Conservation (phyloP, 306 rosid genomes). For the Vigna mungo region DNA sequence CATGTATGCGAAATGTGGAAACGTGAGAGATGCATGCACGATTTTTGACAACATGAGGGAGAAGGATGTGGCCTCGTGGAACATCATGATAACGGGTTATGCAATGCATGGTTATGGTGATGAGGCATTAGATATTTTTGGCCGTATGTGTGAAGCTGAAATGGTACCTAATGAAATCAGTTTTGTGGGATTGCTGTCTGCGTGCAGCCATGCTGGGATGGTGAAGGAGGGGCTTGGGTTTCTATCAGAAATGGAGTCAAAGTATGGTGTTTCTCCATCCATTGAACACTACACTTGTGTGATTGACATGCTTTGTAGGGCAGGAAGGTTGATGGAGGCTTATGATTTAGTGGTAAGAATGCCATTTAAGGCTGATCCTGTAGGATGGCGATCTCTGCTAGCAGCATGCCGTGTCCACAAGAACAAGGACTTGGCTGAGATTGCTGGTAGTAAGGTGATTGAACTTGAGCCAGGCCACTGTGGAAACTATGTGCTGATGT, state of each 20-base stretch:
- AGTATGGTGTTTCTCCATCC: constrained; percentile 66
- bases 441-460: constrained; percentile 62
- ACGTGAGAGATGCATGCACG: constrained; percentile 68
- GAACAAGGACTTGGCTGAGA: constrained; percentile 67
- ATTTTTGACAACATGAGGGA: constrained; percentile 62
- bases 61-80: constrained; percentile 91
- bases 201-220: constrained; percentile 82
- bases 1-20: constrained; percentile 91
- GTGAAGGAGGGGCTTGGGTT: constrained; percentile 69
- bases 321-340: constrained; percentile 72
- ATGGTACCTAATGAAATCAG: constrained; percentile 67
- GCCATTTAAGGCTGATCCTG: constrained; percentile 71
- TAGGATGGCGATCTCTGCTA: constrained; percentile 83
- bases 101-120: constrained; percentile 75
- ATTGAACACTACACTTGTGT: constrained; percentile 87
- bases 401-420: constrained; percentile 78
- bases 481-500: constrained; percentile 82
- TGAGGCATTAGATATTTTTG: constrained; percentile 64
- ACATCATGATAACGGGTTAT: constrained; percentile 84
- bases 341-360: constrained; percentile 58
- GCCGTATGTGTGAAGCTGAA: constrained; percentile 59
- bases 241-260: constrained; percentile 63
- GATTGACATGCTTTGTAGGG: constrained; percentile 87
- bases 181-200: constrained; percentile 73
- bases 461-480: constrained; percentile 77